Evolutionary conservation across 176 grass and related monocot genomes (phyloP), one percentile per base, ranked within the genome.

Genomic region (Puya raimondii): DNA sequence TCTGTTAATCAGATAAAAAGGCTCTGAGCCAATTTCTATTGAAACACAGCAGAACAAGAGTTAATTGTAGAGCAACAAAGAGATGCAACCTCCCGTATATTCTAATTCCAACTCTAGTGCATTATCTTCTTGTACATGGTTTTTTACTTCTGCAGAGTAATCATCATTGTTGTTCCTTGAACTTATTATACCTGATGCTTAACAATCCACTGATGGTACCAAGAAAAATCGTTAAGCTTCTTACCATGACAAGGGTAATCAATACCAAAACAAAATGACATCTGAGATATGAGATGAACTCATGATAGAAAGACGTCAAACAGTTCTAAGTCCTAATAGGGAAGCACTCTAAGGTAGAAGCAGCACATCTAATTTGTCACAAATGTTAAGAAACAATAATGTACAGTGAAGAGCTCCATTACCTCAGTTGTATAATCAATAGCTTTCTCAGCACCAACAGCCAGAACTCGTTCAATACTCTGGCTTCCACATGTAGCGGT

Each of bases 381-480:
- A 47, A 13, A 14, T 48, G 72, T 15, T 61, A 0, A 58, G 20
- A 25, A 12, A 47, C 48, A 72, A 56, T 21, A 14, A 15, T 71
- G 51, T 64, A 14, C 4, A 51, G 47, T 51, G 26, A 79, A 77
- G 56, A 64, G 10, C 14, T 63, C 9, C 16, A 59, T 73, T 84
- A 97, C 94, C 84, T 90, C 84, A 73, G 65, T 25, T 54, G 89
- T 92, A 81, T 97, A 97, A 74, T 97, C 89, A 84, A 97, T 83
- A 76, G 82, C 94, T 79, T 97, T 78, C 71, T 97, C 89, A 83
- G 84, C 94, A 79, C 94, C 94, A 78, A 78, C 81, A 74, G 74
- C 70, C 29, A 76, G 76, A 65, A 97, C 76, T 63, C 78, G 76
- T 11, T 90, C 84, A 49, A 97, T 69, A 74, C 94, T 97, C 76